Conservation (phyloP, 1,284 basidiomycete species). For the Meira nashicola region DNA sequence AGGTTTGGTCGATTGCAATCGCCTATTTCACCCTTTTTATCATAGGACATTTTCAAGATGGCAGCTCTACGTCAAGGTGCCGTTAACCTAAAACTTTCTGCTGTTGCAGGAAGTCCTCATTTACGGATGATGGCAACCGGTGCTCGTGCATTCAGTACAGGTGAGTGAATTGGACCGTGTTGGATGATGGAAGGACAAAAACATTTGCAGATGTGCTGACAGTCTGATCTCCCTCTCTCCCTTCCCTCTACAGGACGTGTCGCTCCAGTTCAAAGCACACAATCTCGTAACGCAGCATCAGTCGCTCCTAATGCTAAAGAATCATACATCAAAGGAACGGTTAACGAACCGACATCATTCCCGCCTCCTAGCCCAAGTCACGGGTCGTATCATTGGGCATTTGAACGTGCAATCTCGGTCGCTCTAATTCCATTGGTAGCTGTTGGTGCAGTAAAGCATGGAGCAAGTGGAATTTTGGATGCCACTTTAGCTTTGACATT, state of each 20-base stretch:
- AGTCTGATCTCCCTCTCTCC: not conserved
- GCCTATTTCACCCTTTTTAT: too few species aligned
- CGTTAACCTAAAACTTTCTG: slow-evolving; percentile 25
- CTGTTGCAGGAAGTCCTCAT: slow-evolving; percentile 32
- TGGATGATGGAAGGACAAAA: not conserved
- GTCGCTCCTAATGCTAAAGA: not conserved
- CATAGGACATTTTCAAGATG: too few species aligned
- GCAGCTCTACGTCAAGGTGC: too few species aligned
- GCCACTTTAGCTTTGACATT: slow-evolving; percentile 79
- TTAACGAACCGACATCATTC: slow-evolving; percentile 89
- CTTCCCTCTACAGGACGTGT: not conserved
- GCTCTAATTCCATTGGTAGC: slow-evolving; percentile 71
- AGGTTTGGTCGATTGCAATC: too few species aligned
- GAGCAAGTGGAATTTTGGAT: slow-evolving; percentile 61
- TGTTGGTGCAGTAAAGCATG: slow-evolving; percentile 51
- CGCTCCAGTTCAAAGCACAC: not conserved
- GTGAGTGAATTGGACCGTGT: not conserved
- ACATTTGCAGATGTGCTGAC: not conserved
- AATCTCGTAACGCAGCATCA: not conserved
- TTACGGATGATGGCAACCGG: slow-evolving; percentile 36
- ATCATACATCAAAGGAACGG: slow-evolving; percentile 76
- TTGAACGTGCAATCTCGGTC: slow-evolving; percentile 84
- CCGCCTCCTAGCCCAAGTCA: slow-evolving; percentile 67
- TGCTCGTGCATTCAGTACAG: slow-evolving; percentile 33
- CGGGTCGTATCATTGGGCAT: slow-evolving; percentile 96